phyloP scores from a whole-genome alignment of 148 eudicot genomes.

The Cornus kousa region DNA sequence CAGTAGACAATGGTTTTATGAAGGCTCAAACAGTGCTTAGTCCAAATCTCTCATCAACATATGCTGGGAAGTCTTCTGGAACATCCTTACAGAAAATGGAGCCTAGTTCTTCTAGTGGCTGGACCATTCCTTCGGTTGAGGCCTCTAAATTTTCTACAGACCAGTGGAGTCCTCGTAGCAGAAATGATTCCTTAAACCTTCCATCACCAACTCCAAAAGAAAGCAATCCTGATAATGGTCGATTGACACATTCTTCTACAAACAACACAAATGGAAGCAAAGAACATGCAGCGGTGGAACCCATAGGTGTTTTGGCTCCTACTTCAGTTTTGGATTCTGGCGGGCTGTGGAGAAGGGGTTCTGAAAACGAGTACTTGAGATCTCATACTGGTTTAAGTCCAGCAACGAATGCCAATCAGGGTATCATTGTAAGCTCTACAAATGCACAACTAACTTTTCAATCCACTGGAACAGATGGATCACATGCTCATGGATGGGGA shows the following conservation, averaged over 20 bases:
- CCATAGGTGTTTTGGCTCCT: no score
- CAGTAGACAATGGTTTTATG: background rate
- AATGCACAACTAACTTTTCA: no score
- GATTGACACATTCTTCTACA: constrained; percentile 14
- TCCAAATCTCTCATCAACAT: constrained; percentile 17
- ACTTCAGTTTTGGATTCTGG: no score
- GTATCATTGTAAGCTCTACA: no score
- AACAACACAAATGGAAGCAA: constrained; percentile 32
- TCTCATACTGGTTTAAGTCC: no score
- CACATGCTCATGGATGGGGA: constrained; percentile 18
- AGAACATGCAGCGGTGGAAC: no score
- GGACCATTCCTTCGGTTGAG: constrained; percentile 30
- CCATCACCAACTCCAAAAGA: constrained; percentile 80
- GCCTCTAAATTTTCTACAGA: constrained; percentile 36
- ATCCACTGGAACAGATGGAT: no score
- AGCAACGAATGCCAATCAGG: no score
- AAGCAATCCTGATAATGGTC: constrained; percentile 27
- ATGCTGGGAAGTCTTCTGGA: constrained; percentile 19
- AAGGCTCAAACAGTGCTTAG: constrained; percentile 13
- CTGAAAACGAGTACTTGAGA: background rate
- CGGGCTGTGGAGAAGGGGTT: background rate
- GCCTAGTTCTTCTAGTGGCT: constrained; percentile 11
- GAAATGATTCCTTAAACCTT: constrained; percentile 44
- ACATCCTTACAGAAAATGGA: constrained; percentile 17
- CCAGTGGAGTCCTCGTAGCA: constrained; percentile 22